phyloP scores from a whole-genome alignment of 2,329 filamentous ascomycete genomes.

The Tolypocladium tundrense region DNA sequence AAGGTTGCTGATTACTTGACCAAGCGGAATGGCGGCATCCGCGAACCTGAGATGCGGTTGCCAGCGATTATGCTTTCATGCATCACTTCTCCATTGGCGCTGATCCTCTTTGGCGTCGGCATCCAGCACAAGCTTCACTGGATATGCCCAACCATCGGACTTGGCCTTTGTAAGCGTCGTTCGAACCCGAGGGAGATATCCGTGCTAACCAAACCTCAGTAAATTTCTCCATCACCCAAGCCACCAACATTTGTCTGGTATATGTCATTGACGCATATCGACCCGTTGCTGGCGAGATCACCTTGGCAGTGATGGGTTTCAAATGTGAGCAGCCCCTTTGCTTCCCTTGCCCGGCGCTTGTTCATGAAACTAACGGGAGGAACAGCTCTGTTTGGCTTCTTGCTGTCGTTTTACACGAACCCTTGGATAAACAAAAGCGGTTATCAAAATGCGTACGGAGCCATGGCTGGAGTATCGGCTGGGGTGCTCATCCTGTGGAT shows the following conservation, averaged over 20 bases:
- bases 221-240: constrained; percentile 45
- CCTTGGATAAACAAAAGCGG: constrained; percentile 41
- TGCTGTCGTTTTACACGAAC: constrained; percentile 51
- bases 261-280: constrained; percentile 49
- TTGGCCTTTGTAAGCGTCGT: constrained; percentile 35
- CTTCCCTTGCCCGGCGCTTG: not conserved
- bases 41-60: constrained; percentile 51
- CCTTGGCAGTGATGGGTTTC: constrained; percentile 42
- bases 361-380: not conserved
- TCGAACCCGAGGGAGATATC: not conserved
- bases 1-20: constrained; percentile 38
- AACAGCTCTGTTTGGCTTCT: constrained; percentile 43
- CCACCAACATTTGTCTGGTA: constrained; percentile 44
- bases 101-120: constrained; percentile 37
- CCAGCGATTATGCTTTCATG: constrained; percentile 41
- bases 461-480: constrained; percentile 46
- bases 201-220: constrained; percentile 20
- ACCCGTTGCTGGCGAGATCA: constrained; percentile 45
- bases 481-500: constrained; percentile 35
- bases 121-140: constrained; percentile 37
- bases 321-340: constrained; percentile 29
- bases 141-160: constrained; percentile 45
- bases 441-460: constrained; percentile 40
- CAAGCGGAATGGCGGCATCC: constrained; percentile 40
- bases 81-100: constrained; percentile 34